Percentiles rank a stretch among this genome's conserved stretches.
phyloP scores from a whole-genome alignment of 371 early-diverging fungal species.

The Enterospora canceri region DNA sequence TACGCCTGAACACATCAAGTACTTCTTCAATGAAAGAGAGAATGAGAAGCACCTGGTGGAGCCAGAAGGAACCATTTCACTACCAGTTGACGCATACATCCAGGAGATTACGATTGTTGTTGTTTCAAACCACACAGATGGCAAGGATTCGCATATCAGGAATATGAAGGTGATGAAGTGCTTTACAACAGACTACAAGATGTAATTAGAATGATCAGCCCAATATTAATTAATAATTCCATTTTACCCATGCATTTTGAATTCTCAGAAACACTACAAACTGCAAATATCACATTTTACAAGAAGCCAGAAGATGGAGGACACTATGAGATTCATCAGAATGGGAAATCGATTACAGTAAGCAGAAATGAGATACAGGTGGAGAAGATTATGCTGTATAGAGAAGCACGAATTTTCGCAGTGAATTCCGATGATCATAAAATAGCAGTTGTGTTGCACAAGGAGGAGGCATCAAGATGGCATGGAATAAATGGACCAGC shows the following conservation, averaged over 20 bases:
- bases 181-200: background rate
- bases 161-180: constrained; percentile 60
- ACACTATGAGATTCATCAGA: background rate
- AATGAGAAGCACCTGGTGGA: constrained; percentile 62
- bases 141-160: constrained; percentile 74
- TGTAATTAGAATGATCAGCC: background rate
- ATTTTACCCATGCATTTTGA: background rate
- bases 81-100: constrained; percentile 59
- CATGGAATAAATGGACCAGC: background rate
- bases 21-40: constrained; percentile 64
- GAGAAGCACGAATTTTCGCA: background rate
- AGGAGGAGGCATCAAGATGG: background rate
- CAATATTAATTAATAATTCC: background rate
- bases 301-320: background rate
- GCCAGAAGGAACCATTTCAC: constrained; percentile 63
- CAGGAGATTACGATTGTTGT: constrained; percentile 65
- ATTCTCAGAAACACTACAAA: background rate
- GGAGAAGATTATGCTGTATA: background rate
- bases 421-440: background rate
- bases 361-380: background rate
- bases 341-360: background rate
- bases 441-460: background rate
- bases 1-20: constrained; percentile 64
- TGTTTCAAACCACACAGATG: constrained; percentile 70
- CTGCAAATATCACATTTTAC: background rate